Base-by-base conservation (phyloP, 129 eudicot species). In the Apium graveolens region DNA sequence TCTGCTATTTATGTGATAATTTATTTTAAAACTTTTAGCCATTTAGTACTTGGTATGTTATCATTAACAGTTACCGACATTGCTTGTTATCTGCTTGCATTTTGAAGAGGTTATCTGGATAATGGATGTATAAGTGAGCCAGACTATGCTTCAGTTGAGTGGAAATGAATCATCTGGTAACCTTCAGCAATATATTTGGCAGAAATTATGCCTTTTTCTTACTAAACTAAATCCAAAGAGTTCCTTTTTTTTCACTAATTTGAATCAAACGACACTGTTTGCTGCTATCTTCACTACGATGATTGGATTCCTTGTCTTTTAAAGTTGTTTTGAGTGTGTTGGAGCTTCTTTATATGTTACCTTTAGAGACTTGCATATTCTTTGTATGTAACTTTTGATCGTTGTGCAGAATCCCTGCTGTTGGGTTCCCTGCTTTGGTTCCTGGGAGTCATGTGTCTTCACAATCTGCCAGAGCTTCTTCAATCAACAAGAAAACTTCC, bases 401-500 rank as follows among this genome's bases (percentile, higher is more conserved):
- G 4, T 11, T n/a, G 38, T 83, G 81, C 90, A 95, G 99, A 95
- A 95, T 87, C 92, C 96, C 97, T 95, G 99, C 99, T 95, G 99
- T 89, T 95, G 96, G 99, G 96, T 95, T 95, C 99, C 99, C 99
- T 92, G 99, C 97, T 95, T 84, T 91, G 97, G 91, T 89, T 92
- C 83, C 87, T 88, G 91, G 92, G 86, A 88, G 86, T 82, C 85
- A 87, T 89, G 35, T 83, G 87, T 85, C 97, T 85, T 84, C 80
- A 88, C 38, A 82, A 88, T 78, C 91, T 84, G 71, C 90, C 93
- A 83, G 80, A 60, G 78, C 83, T 49, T 38, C 79, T 77, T 75
- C 82, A 29, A 55, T 83, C 78, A 76, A 66, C 43, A 83, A 90
- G 90, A 79, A 73, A 78, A 82, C 84, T 45, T 74, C 85, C 37